Base-by-base conservation (phyloP, 768 basidiomycete species). In the Mycena polygramma region DNA sequence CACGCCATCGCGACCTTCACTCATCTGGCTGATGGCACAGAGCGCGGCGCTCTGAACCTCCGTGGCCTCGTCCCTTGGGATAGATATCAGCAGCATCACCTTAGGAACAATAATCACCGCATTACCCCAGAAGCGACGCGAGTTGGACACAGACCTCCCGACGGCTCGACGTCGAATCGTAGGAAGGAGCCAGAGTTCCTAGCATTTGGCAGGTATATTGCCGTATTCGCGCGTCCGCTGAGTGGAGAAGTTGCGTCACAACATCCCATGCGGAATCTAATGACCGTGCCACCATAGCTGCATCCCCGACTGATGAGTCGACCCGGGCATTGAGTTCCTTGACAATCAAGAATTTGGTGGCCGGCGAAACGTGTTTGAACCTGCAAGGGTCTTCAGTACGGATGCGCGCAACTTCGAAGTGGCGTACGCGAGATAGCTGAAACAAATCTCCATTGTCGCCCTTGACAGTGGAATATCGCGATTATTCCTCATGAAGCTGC, bases 401-500 rank as follows among this genome's bases (percentile, higher is more conserved):
- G 13, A 14, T 7, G 9, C 2, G 14, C 1, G 24, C 13, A 4
- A 13, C 24, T 14, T 13, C 15, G 24, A 10, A 53, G 26, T 7
- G 10, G 8, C 8, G 46, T 48, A 57, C 55, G 19, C 55, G 9
- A 57, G 55, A n/a, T 57, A 57, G 39, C 55, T 57, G 19, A 20
- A 45, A 43, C 2, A 58, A 43, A 45, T 58, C 1, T 58, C 57
- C 39, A 58, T 24, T 13, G 24, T 45, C 39, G 11, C n/a, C 2
- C 3, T 22, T 5, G 39, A 58, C 9, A 58, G 41, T 20, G 39
- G 15, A 13, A 9, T 58, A 15, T 19, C 57, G 22, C 41, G 43
- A 30, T 58, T 58, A n/a, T 26, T 58, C 57, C 24, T 43, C n/a
- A 58, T 37, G 35, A 57, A 58, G 43, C 41, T 24, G 4, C 37